phyloP scores from a whole-genome alignment of 352 stramenopile genomes.

The Pythium phragmitis region DNA sequence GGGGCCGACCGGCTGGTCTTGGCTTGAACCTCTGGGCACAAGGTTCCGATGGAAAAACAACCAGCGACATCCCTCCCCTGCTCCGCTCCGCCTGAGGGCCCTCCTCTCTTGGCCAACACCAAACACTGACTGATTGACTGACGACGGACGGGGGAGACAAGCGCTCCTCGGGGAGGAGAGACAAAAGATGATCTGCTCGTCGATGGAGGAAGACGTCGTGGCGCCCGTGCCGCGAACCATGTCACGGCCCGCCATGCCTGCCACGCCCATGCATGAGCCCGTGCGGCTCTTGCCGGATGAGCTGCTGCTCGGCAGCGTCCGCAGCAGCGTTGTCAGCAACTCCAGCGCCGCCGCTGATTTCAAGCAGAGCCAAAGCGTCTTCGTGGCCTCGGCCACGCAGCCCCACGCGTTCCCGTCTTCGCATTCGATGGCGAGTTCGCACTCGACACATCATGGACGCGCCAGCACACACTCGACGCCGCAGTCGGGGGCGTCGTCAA shows the following conservation, averaged over 20 bases:
- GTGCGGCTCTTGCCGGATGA: constrained; percentile 14
- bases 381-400: not conserved
- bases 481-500: not conserved
- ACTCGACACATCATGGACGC: not conserved
- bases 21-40: constrained; percentile 21
- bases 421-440: constrained; percentile 3
- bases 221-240: not conserved
- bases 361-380: constrained; percentile 25
- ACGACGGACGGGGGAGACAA: constrained; percentile 8
- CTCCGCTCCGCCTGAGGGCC: not conserved
- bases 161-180: not conserved
- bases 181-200: constrained; percentile 25
- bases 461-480: not conserved
- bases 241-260: not conserved
- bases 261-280: not conserved
- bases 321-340: constrained; percentile 24
- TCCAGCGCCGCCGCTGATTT: constrained; percentile 18
- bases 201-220: constrained; percentile 21
- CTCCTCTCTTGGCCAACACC: not conserved
- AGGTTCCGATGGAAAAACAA: constrained; percentile 23
- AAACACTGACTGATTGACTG: constrained; percentile 23
- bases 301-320: constrained; percentile 15
- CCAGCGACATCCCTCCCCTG: constrained; percentile 13
- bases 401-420: not conserved
- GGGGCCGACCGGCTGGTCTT: not conserved